Base-by-base conservation (phyloP, 164 flowering plant species). In the Vitis rotundifolia region DNA sequence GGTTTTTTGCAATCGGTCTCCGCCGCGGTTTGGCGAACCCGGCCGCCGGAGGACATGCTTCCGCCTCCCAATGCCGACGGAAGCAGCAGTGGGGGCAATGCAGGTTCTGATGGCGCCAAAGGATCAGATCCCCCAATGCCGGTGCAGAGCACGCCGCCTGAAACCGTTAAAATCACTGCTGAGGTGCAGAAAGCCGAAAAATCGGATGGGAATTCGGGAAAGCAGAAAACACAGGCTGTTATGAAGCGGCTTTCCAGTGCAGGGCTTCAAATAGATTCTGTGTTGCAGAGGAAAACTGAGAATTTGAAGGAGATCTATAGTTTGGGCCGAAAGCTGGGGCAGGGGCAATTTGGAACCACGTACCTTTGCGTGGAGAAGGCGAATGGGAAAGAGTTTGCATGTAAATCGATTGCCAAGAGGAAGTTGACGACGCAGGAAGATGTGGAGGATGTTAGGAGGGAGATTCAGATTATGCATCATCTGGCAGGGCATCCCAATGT, bases 401-500 rank as follows among this genome's bases (percentile, higher is more conserved):
- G 92, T 69, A 88, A 89, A 71, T 74, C 95, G 2, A 90, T 88
- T 26, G 88, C 91, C 7, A 90, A 86, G 78, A 79, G 94, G 77
- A 89, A 88, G 76, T 55, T 89, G 73, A 74, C 82, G 3, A 80
- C 89, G 0, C 53, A 76, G 54, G 94, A 88, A 74, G 94, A 88
- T 62, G 87, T 88, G 73, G 94, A 90, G 78, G 92, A 90, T 78
- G 94, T 89, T 11, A 79, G 91, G 75, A 82, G 92, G 76, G 92
- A 90, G 73, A 87, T 90, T 76, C 89, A 87, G 83, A 90, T 90
- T 72, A 86, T 90, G 94, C 94, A 90, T 64, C 94, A 90, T 67
- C 66, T 90, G 78, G 86, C 86, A 0, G 95, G 91, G 6, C 89
- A 87, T 57, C 86, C 86, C 1, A 86, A 84, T 76, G 86, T 90